These are phyloP conservation scores for Sporothrix luriei DNA, from an alignment of 2,329 filamentous ascomycete genomes.

Conservation along the genomic window DNA sequence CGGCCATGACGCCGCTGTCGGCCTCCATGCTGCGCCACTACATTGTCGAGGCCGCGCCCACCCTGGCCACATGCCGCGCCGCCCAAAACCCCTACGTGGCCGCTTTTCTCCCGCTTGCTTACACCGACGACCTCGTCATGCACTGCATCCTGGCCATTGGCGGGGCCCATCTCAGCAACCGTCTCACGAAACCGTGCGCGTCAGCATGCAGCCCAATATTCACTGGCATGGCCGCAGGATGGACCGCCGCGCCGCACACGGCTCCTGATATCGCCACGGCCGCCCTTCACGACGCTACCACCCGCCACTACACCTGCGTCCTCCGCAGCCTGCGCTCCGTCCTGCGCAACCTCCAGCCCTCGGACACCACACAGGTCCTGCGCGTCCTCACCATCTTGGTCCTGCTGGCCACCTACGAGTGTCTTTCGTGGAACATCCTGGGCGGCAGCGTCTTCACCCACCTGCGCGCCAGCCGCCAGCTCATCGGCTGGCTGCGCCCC, in stretches of 20 bases:
- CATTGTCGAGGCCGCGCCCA: slow-evolving; percentile 32
- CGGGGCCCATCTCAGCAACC: slow-evolving; percentile 33
- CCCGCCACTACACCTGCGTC: slow-evolving; percentile 36
- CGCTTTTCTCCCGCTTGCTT: slow-evolving; percentile 36
- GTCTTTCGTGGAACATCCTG: slow-evolving; percentile 34
- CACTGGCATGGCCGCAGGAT: neutral
- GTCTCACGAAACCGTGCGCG: slow-evolving; percentile 22
- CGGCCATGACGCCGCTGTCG: slow-evolving; percentile 36
- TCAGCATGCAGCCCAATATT: neutral
- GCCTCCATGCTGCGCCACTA: slow-evolving; percentile 34
- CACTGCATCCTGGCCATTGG: slow-evolving; percentile 36
- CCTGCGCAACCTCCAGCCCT: slow-evolving; percentile 32
- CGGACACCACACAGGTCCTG: slow-evolving; percentile 33
- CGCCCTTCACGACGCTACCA: slow-evolving; percentile 34
- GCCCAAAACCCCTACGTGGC: slow-evolving; percentile 35
- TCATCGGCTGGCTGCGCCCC: slow-evolving; percentile 38
- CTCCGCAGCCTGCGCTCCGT: slow-evolving; percentile 35
- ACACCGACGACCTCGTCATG: slow-evolving; percentile 38
- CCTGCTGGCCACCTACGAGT: slow-evolving; percentile 35
- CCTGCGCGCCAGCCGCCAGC: slow-evolving; percentile 36
- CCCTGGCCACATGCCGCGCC: slow-evolving; percentile 29
- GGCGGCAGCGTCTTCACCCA: slow-evolving; percentile 36
- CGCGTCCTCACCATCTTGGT: slow-evolving; percentile 34
- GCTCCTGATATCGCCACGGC: slow-evolving; percentile 22
- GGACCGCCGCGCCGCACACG: neutral